Evolutionary conservation across 768 basidiomycete species (phyloP).

Genomic region (Hydnomerulius pinastri): DNA sequence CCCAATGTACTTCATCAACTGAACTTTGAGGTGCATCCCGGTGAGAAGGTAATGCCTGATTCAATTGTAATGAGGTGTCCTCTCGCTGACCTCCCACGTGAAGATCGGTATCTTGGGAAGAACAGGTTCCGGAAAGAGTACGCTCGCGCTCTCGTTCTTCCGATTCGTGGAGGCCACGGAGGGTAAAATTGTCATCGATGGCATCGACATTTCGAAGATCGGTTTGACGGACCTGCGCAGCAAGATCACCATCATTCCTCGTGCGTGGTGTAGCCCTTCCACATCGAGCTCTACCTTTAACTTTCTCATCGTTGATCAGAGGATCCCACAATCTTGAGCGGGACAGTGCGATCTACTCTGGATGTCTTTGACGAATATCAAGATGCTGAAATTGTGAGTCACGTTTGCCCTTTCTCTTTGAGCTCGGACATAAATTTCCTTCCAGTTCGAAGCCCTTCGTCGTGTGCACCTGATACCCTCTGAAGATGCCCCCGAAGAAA

Average conservation of each 20-base stretch:
- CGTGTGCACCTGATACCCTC: conserved; percentile 78
- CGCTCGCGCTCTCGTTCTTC: conserved; percentile 84
- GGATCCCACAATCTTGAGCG: conserved; percentile 88
- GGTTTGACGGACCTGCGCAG: conserved; percentile 83
- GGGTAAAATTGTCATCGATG: conserved; percentile 76
- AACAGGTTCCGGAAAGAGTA: conserved; percentile 77
- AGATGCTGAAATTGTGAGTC: conserved; percentile 75
- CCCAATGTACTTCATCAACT: conserved; percentile 83
- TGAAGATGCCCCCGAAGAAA: conserved; percentile 44
- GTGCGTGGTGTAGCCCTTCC: conserved; percentile 38
- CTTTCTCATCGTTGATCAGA: conserved; percentile 42
- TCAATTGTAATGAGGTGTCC: not conserved
- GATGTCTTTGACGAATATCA: conserved; percentile 88
- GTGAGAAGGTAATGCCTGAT: conserved; percentile 61
- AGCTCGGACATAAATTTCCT: not conserved
- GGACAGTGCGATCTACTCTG: conserved; percentile 75
- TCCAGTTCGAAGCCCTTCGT: conserved; percentile 78
- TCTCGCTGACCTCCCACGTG: conserved; percentile 4
- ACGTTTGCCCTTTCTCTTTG: not conserved
- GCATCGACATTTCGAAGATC: conserved; percentile 74
- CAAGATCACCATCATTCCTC: conserved; percentile 74
- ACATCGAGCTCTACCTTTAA: not conserved
- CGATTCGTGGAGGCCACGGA: conserved; percentile 85
- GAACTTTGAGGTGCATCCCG: conserved; percentile 69
- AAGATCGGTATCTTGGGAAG: conserved; percentile 73